Conservation (phyloP, 108 stramenopile genomes). For the Schizochytrium sp. region DNA sequence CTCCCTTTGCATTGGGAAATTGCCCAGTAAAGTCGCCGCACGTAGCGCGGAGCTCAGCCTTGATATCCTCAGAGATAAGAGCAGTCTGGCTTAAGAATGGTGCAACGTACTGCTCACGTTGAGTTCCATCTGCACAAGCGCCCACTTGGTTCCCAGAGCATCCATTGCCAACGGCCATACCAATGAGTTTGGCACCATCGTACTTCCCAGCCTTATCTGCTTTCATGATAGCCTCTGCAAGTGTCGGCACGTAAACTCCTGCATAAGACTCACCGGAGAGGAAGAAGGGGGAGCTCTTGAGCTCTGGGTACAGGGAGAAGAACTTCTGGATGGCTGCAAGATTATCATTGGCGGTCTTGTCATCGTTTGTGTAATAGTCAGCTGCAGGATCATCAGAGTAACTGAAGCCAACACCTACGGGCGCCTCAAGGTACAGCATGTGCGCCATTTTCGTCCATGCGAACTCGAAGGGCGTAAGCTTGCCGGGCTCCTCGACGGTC, state of each 20-base stretch:
- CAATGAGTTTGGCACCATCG: constrained; percentile 55
- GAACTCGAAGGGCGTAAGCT: constrained; percentile 60
- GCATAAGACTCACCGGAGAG: constrained; percentile 89
- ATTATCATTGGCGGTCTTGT: constrained; percentile 80
- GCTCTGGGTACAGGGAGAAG: constrained; percentile 83
- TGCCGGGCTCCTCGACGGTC: neutral
- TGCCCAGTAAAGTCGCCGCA: constrained; percentile 55
- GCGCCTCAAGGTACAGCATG: constrained; percentile 82
- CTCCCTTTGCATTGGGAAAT: neutral
- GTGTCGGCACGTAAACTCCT: constrained; percentile 87
- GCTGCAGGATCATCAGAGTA: constrained; percentile 73
- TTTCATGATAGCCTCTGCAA: constrained; percentile 77
- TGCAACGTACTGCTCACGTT: constrained; percentile 57
- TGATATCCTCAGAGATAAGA: neutral
- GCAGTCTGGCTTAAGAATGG: constrained; percentile 60
- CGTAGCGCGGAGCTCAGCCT: neutral
- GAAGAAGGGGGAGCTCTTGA: constrained; percentile 78
- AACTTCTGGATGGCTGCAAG: constrained; percentile 76
- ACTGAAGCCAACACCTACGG: constrained; percentile 87
- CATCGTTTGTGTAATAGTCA: constrained; percentile 81
- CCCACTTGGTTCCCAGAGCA: constrained; percentile 74
- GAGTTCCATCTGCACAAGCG: constrained; percentile 63
- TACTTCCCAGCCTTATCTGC: constrained; percentile 12
- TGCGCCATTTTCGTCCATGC: constrained; percentile 82
- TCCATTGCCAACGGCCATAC: constrained; percentile 72